phyloP scores from a whole-genome alignment of 2,329 filamentous ascomycete genomes.

The Alternaria novae-zelandiae region DNA sequence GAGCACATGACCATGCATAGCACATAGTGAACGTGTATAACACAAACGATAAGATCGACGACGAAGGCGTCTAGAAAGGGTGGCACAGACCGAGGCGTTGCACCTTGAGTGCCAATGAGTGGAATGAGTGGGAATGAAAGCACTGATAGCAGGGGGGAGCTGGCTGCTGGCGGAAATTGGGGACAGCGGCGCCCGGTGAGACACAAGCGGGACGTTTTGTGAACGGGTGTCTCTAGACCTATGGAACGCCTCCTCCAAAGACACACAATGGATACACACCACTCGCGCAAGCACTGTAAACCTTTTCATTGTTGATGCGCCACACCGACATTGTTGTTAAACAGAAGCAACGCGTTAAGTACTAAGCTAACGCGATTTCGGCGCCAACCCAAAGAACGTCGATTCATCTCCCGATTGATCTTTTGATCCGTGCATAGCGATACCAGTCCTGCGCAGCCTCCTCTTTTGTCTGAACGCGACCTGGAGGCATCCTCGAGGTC shows the following conservation, averaged over 20 bases:
- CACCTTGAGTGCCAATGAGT: conserved; percentile 1
- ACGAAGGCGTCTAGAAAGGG: background rate
- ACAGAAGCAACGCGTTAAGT: conserved; percentile 11
- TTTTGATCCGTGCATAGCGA: conserved; percentile 22
- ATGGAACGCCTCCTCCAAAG: conserved; percentile 1
- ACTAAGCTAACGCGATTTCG: conserved; percentile 8
- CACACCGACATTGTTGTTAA: conserved; percentile 5
- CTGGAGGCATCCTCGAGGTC: conserved; percentile 22
- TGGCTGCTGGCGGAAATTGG: conserved; percentile 18
- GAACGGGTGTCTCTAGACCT: conserved; percentile 1
- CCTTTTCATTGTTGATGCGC: background rate
- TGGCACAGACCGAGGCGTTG: conserved; percentile 9
- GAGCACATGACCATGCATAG: background rate
- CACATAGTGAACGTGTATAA: conserved; percentile 7
- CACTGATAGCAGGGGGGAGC: conserved; percentile 14
- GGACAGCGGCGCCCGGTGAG: conserved; percentile 12
- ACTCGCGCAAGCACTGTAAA: background rate
- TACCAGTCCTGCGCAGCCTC: conserved; percentile 21
- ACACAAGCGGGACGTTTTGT: conserved; percentile 13
- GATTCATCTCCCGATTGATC: conserved; percentile 16
- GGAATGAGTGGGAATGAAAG: conserved; percentile 5
- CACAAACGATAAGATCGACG: conserved; percentile 1
- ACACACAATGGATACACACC: background rate
- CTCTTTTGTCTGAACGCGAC: conserved; percentile 20
- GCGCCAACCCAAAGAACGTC: conserved; percentile 9